Percentiles rank a stretch among this genome's conserved stretches.
Evolutionary conservation across 352 stramenopile genomes (phyloP).

Genomic region (Globisporangium nunn): DNA sequence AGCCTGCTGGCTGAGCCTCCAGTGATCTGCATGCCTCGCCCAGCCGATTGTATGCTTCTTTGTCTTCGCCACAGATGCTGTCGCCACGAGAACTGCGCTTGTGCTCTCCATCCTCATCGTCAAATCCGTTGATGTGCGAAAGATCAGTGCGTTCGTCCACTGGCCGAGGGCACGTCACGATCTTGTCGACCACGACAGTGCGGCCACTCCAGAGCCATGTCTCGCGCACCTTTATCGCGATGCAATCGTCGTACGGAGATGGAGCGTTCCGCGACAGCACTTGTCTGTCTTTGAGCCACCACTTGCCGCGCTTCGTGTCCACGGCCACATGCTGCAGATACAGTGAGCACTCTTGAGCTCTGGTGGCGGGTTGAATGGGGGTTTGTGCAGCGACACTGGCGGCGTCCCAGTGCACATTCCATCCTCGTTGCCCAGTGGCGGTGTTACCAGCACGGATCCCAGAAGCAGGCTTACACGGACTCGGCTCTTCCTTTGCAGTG

Average conservation of each 20-base stretch:
- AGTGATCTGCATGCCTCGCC: neutral
- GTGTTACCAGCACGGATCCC: neutral
- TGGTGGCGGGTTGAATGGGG: neutral
- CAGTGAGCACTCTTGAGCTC: constrained; percentile 2
- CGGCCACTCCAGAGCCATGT: constrained; percentile 60
- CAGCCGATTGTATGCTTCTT: neutral
- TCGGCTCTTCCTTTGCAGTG: neutral
- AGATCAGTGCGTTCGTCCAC: neutral
- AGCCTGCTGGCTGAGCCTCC: neutral
- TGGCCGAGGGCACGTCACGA: constrained; percentile 19
- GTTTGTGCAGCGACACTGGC: constrained; percentile 3
- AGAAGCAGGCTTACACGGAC: neutral
- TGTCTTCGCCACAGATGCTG: neutral
- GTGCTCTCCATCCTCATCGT: neutral
- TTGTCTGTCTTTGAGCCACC: constrained; percentile 55
- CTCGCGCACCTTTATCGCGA: constrained; percentile 53
- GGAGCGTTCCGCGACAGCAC: constrained; percentile 35
- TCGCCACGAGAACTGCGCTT: neutral
- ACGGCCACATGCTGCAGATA: constrained; percentile 33
- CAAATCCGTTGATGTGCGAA: neutral
- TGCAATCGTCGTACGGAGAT: constrained; percentile 18
- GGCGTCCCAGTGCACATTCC: constrained; percentile 3
- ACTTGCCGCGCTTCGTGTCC: constrained; percentile 48
- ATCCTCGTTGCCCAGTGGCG: neutral
- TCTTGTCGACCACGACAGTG: constrained; percentile 59